phyloP scores from a whole-genome alignment of 108 stramenopile species.

The Parietichytrium sp. region DNA sequence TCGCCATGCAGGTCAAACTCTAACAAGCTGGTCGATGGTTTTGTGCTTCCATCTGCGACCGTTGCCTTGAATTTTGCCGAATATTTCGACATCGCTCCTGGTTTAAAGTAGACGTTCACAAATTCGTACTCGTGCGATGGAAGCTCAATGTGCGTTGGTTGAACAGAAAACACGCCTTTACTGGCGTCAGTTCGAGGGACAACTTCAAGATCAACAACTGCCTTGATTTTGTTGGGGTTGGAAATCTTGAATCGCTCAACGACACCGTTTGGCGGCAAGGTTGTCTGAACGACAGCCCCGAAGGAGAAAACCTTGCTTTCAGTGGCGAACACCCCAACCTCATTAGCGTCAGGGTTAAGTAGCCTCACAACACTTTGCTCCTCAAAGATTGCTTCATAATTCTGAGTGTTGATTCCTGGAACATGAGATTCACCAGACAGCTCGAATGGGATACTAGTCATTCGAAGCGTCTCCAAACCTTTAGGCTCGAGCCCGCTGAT shows the following conservation, averaged over 20 bases:
- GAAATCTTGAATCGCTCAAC: constrained; percentile 63
- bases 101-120: constrained; percentile 63
- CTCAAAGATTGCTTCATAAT: constrained; percentile 58
- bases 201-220: constrained; percentile 52
- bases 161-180: constrained; percentile 52
- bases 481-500: constrained; percentile 45
- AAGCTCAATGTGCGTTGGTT: constrained; percentile 58
- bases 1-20: constrained; percentile 57
- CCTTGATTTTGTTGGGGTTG: constrained; percentile 62
- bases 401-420: constrained; percentile 51
- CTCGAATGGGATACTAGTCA: constrained; percentile 46
- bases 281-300: constrained; percentile 48
- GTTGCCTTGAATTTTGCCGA: constrained; percentile 53
- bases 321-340: constrained; percentile 39
- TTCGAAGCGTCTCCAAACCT: not conserved
- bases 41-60: constrained; percentile 45
- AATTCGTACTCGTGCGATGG: constrained; percentile 67
- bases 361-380: constrained; percentile 59
- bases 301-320: constrained; percentile 53
- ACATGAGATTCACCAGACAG: constrained; percentile 57
- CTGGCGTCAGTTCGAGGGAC: not conserved
- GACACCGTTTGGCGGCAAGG: constrained; percentile 35
- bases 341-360: constrained; percentile 9
- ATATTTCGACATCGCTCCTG: constrained; percentile 58
- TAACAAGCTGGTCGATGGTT: not conserved